Evolutionary conservation across 208 protist genomes (phyloP).

Genomic region (Trypanosoma scelopori): DNA sequence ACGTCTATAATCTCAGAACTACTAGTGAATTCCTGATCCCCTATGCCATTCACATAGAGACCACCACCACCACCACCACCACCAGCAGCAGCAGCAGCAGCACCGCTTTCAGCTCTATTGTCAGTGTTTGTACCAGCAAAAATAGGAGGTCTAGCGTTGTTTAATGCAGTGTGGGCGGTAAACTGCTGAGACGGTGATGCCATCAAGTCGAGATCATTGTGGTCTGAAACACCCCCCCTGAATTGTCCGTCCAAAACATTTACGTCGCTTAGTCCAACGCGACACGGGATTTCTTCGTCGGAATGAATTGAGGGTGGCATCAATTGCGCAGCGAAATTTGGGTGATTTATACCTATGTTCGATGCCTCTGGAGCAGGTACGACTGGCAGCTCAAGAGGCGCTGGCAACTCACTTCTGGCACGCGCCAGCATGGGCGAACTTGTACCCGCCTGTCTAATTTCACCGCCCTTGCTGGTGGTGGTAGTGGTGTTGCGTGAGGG

Average conservation of each 20-base stretch:
- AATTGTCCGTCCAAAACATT: neutral
- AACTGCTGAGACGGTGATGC: neutral
- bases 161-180: neutral
- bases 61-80: neutral
- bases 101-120: no score
- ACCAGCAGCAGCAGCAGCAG: no score
- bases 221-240: neutral
- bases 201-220: neutral
- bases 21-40: neutral
- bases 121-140: neutral
- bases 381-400: neutral
- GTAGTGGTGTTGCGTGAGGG: no score
- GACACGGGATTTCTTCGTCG: conserved; percentile 1
- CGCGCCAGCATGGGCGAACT: neutral
- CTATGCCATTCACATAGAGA: neutral
- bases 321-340: neutral
- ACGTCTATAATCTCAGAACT: conserved; percentile 7
- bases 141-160: no score
- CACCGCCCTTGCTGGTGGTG: no score
- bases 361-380: conserved; percentile 13
- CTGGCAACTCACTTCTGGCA: neutral
- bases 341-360: conserved; percentile 3
- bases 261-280: conserved; percentile 11
- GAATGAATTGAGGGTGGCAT: conserved; percentile 1
- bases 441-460: neutral